These are phyloP conservation scores for Xylariaceae sp. DNA, from an alignment of 2,329 filamentous ascomycete species.

Conservation along the genomic window DNA sequence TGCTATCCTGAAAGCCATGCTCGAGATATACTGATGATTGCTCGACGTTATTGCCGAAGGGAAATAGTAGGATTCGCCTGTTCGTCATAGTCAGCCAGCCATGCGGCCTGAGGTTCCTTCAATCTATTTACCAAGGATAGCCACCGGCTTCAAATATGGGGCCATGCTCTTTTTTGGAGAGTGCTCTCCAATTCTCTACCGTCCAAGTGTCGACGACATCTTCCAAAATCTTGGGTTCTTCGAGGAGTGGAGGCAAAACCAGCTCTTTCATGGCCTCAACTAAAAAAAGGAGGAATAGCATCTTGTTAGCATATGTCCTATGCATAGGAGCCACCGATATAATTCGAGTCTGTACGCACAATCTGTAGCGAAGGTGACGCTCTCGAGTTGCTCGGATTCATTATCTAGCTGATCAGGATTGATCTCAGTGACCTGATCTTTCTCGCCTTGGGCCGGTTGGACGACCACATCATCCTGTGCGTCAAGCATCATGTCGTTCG, in stretches of 20 bases:
- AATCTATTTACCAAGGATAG: constrained; percentile 72
- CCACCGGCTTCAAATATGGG: constrained; percentile 85
- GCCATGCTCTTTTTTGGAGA: constrained; percentile 82
- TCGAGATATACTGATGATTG: constrained; percentile 95
- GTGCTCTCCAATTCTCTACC: constrained; percentile 77
- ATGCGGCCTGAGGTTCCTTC: neutral
- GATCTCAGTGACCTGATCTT: constrained; percentile 57
- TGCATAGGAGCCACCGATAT: neutral
- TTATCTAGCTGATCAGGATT: constrained; percentile 55
- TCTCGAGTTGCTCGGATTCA: constrained; percentile 51
- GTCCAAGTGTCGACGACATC: constrained; percentile 84
- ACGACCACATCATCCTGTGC: constrained; percentile 57
- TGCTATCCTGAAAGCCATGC: constrained; percentile 79
- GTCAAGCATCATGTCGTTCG: constrained; percentile 60
- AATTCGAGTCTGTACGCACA: constrained; percentile 44
- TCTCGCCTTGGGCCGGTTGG: constrained; percentile 49
- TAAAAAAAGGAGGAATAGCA: constrained; percentile 41
- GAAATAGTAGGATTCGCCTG: constrained; percentile 94
- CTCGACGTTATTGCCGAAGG: constrained; percentile 91
- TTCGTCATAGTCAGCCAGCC: constrained; percentile 21
- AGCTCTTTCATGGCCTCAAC: constrained; percentile 84
- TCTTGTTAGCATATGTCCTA: constrained; percentile 30
- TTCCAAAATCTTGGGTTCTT: constrained; percentile 78
- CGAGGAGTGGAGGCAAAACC: constrained; percentile 70
- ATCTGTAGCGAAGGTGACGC: constrained; percentile 55